These are phyloP conservation scores for Hyaloscypha hepaticicola DNA, from an alignment of 495 filamentous ascomycete species.

Conservation along the genomic window DNA sequence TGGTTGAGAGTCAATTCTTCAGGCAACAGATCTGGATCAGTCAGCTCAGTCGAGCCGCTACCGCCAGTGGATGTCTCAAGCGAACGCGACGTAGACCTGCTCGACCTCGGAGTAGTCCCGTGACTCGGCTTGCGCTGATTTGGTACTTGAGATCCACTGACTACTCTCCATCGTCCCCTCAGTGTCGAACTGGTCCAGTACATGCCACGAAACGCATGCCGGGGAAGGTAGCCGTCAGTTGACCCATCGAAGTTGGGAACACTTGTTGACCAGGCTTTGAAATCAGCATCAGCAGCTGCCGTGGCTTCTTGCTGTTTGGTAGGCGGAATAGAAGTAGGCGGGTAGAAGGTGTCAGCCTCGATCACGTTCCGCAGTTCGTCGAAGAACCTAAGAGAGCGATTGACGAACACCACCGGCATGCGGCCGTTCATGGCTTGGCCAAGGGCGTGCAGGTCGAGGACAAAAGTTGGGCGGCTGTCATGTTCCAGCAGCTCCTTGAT, in stretches of 20 bases:
- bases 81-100: conserved; percentile 13
- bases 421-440: conserved; percentile 1
- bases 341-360: conserved; percentile 20
- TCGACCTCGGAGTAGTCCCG: conserved; percentile 17
- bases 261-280: conserved; percentile 34
- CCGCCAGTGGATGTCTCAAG: not conserved
- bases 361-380: conserved; percentile 21
- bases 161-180: conserved; percentile 57
- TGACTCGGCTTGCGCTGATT: conserved; percentile 23
- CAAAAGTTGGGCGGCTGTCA: conserved; percentile 64
- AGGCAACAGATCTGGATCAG: not conserved
- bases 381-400: conserved; percentile 23
- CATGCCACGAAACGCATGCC: conserved; percentile 52
- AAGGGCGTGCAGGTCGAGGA: conserved; percentile 51
- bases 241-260: conserved; percentile 43
- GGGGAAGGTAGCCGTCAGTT: conserved; percentile 44
- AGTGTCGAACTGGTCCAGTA: conserved; percentile 62
- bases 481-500: conserved; percentile 64
- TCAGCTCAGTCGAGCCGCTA: not conserved
- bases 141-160: conserved; percentile 41
- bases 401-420: conserved; percentile 18
- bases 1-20: conserved; percentile 15
- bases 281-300: conserved; percentile 19
- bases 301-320: not conserved
- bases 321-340: not conserved